These are phyloP conservation scores for Metschnikowia lochheadii DNA, from an alignment of 805 yeast species.

Conservation along the genomic window DNA sequence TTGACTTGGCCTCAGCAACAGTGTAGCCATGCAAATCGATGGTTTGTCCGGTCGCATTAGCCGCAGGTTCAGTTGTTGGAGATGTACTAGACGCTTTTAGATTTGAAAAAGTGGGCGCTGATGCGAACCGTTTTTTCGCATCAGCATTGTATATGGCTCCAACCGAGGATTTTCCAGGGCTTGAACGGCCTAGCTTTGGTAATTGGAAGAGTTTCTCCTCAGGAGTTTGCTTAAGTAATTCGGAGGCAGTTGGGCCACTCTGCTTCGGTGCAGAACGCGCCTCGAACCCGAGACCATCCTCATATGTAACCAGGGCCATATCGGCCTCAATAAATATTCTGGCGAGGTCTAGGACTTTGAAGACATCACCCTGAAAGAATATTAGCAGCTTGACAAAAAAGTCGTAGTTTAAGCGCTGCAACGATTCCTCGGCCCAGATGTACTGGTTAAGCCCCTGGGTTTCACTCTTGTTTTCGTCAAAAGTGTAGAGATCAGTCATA, in stretches of 20 bases:
- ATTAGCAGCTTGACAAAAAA: slow-evolving; percentile 38
- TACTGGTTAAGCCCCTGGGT: slow-evolving; percentile 7
- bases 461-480: slow-evolving; percentile 21
- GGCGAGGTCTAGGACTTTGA: slow-evolving; percentile 35
- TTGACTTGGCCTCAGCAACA: slow-evolving; percentile 44
- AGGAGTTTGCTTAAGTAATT: neutral
- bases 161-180: neutral
- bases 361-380: slow-evolving; percentile 44
- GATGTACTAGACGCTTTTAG: neutral
- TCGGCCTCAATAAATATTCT: slow-evolving; percentile 27
- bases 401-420: slow-evolving; percentile 32
- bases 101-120: neutral
- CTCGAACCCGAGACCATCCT: slow-evolving; percentile 6
- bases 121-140: neutral
- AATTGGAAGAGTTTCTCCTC: neutral
- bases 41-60: neutral
- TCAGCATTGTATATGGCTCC: neutral
- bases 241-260: neutral
- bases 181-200: neutral
- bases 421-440: slow-evolving; percentile 22
- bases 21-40: slow-evolving; percentile 58
- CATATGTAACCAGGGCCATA: slow-evolving; percentile 25
- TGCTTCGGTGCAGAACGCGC: neutral
- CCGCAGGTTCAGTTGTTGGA: neutral
- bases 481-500: slow-evolving; percentile 6